These are phyloP conservation scores for Scleroderma citrinum DNA, from an alignment of 768 basidiomycete genomes.

Conservation along the genomic window DNA sequence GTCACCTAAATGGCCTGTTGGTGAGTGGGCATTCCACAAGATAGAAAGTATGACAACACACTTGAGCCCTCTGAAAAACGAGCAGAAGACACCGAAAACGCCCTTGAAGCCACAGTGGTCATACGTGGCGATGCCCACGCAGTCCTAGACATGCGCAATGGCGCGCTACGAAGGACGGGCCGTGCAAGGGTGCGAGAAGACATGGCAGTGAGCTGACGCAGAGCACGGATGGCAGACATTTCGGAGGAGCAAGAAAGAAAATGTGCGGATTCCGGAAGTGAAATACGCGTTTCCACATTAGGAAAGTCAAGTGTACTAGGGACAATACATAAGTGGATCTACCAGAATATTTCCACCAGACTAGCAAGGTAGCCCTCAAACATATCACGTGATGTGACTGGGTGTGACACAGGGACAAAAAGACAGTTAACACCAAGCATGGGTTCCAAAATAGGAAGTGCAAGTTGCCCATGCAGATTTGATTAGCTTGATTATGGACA, in stretches of 20 bases:
- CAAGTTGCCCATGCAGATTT: no score
- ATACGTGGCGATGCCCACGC: constrained; percentile 9
- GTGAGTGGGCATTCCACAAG: not conserved
- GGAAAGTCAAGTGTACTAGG: not conserved
- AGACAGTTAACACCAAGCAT: no score
- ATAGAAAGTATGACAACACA: constrained; percentile 20
- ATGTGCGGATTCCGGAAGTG: constrained; percentile 21
- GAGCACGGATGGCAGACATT: constrained; percentile 61
- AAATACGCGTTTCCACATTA: constrained; percentile 15
- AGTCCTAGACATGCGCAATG: constrained; percentile 10
- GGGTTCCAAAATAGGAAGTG: no score
- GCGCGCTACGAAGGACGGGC: constrained; percentile 18
- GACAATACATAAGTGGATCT: not conserved
- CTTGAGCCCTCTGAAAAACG: constrained; percentile 40
- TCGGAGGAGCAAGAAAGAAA: not conserved
- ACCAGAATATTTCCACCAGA: not conserved
- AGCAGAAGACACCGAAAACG: constrained; percentile 36
- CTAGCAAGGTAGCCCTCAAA: no score
- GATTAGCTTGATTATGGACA: no score
- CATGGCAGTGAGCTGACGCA: constrained; percentile 48
- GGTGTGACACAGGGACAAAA: no score
- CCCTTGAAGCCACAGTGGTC: constrained; percentile 24
- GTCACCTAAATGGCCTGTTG: constrained; percentile 47
- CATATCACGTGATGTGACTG: no score
- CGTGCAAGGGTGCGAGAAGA: constrained; percentile 35